Base-by-base conservation (phyloP, 2,329 filamentous ascomycete genomes). In the Colletotrichum falcatum region DNA sequence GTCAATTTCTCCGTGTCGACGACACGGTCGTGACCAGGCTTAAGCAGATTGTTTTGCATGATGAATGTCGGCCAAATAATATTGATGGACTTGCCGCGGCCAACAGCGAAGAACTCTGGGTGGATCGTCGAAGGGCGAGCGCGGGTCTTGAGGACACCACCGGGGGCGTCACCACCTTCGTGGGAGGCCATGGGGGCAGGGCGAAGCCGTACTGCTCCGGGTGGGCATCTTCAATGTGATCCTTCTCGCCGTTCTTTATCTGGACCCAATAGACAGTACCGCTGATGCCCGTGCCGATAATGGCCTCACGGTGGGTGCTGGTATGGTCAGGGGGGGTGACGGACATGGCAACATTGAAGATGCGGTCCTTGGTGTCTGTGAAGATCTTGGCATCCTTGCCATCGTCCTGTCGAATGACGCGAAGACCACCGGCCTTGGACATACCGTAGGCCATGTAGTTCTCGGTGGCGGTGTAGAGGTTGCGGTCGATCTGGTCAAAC, bases 261-360 rank as follows among this genome's bases (percentile, higher is more conserved):
- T 93, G 88, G 14, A 94, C 91, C 93, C 96, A 99, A 83, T 98
- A 98, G n/a, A 98, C 94, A 12, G 95, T 93, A 54, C 96, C 97
- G 77, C 95, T 97, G 75, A 98, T 92, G 70, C 95, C 95, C 66
- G 96, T 98, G 49, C 93, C 95, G 66, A 99, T 91, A 64, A 98
- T 92, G 56, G 93, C 90, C 79, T 99, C 94, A 64, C 91, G 89
- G 46, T 91, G 89, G 26, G 86, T 82, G 26, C 84, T 81, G 23
- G 84, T 81, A 51, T 87, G 83, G 51, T 90, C 88, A 42, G 86
- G 79, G 4, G 89, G 85, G 5, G 89, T 90, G 28, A 90, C 89
- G 65, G 94, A 97, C 74, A 97, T 89, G 75, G 94, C 89, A 28
- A 99, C 91, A 78, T 96, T 98, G 85, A 98, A 98, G 68, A 98